phyloP scores from a whole-genome alignment of 1,139 yeast species.

The Yamadazyma atlantica region DNA sequence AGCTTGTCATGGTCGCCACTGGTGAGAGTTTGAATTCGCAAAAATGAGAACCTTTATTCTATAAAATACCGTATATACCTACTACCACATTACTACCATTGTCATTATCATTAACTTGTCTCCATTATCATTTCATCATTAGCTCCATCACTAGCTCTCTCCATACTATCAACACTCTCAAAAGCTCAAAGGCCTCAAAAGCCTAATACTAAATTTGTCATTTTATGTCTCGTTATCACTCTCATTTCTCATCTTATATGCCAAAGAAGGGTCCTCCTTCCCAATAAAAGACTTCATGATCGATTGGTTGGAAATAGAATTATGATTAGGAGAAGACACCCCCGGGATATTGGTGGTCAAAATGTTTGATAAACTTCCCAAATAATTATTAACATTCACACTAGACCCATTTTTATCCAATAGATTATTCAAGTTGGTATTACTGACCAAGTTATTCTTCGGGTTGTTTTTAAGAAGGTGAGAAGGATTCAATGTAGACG shows the following conservation, averaged over 20 bases:
- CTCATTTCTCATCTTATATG: slow-evolving; percentile 10
- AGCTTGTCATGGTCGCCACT: background rate
- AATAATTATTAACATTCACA: slow-evolving; percentile 3
- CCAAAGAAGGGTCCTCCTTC: slow-evolving; percentile 6
- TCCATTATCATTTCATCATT: no score
- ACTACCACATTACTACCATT: no score
- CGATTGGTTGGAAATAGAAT: slow-evolving; percentile 1
- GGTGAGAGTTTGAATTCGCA: no score
- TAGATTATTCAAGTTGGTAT: background rate
- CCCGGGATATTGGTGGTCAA: slow-evolving; percentile 6
- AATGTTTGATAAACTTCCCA: slow-evolving; percentile 8
- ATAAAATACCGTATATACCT: no score
- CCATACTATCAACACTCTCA: no score
- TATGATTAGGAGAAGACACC: slow-evolving; percentile 3
- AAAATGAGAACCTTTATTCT: no score
- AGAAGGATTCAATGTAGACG: slow-evolving; percentile 27
- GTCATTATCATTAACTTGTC: no score
- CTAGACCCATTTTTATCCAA: background rate
- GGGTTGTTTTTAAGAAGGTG: slow-evolving; percentile 19
- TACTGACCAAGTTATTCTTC: slow-evolving; percentile 3
- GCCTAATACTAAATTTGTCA: no score
- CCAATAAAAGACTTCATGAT: slow-evolving; percentile 8
- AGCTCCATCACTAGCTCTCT: no score
- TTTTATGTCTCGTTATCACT: slow-evolving; percentile 16
- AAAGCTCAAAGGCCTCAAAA: no score